Evolutionary conservation across 352 stramenopile genomes (phyloP).

Genomic region (Phytophthora hibernalis): DNA sequence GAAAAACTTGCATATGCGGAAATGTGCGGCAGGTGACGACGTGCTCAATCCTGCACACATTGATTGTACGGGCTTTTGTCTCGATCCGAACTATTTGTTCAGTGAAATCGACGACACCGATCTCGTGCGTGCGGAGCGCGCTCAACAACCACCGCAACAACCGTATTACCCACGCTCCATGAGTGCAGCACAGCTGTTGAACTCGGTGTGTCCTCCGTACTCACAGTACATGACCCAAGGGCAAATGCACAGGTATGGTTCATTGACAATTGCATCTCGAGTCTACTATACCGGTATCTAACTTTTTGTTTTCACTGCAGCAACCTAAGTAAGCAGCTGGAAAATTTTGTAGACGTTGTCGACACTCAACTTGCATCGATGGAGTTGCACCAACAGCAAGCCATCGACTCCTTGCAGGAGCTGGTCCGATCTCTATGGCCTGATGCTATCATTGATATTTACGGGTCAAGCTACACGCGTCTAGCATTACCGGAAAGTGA

Average conservation of each 20-base stretch:
- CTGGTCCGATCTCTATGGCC: constrained; percentile 78
- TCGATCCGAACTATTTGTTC: constrained; percentile 36
- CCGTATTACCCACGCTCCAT: constrained; percentile 15
- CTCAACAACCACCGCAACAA: constrained; percentile 24
- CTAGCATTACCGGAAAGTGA: constrained; percentile 95
- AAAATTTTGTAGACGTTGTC: constrained; percentile 61
- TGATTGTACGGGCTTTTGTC: constrained; percentile 19
- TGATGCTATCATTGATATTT: constrained; percentile 94
- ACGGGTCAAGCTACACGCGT: constrained; percentile 96
- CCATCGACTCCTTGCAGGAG: constrained; percentile 54
- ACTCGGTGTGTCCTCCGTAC: constrained; percentile 29
- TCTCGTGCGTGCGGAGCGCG: constrained; percentile 8
- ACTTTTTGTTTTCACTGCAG: constrained; percentile 30
- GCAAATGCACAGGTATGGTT: constrained; percentile 44
- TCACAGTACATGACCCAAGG: constrained; percentile 35
- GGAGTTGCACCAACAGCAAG: constrained; percentile 54
- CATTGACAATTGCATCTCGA: background rate
- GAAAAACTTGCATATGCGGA: constrained; percentile 24
- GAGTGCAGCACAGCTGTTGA: constrained; percentile 19
- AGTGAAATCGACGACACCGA: constrained; percentile 15
- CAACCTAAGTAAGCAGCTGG: constrained; percentile 56
- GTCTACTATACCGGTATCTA: constrained; percentile 9
- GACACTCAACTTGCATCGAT: constrained; percentile 51
- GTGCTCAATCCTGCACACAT: constrained; percentile 13
- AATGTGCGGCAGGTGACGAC: constrained; percentile 18